Base-by-base conservation (phyloP, 208 protist species). In the Leishmania mexicana region DNA sequence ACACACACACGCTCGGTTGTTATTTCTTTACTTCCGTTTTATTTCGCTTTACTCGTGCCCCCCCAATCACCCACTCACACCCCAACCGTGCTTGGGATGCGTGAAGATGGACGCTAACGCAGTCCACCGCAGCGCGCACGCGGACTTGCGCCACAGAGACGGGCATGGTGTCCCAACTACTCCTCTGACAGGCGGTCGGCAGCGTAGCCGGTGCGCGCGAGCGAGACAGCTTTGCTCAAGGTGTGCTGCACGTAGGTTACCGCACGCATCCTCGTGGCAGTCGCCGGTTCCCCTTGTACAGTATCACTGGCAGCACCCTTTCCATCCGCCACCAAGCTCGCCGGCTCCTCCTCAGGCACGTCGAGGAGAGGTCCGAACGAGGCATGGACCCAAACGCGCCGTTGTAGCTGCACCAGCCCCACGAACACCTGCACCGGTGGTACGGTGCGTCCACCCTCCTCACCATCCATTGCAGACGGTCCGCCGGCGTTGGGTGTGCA, bases 351-450 rank as follows among this genome's bases (percentile, higher is more conserved):
- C 42, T 35, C 58, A 15, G 13, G 3, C 3, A 15, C 21, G 60
- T 35, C 62, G 24, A 67, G 73, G 28, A 85, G 65, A 7, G 58
- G 49, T 13, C 78, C 79, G 19, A 87, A 81, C 35, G 79, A 83
- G 35, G 83, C 38, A 24, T 65, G 80, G 40, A 92, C 75, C 75
- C 83, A 86, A n/a, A 88, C 31, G 13, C 89, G 89, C 35, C 86
- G 75, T 45, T 92, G 89, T 49, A 92, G 75, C 76, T 85, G 86
- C 42, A 86, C 82, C 35, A 92, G 76, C 8, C 86, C 81, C 2
- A 92, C 67, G 28, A 79, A 80, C 57, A 91, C 67, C 17, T 84
- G 75, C 31, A 83, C 79, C 31, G 76, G 71, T 5, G 78, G 42
- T 38, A 21, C 21, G 19, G 7, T 6, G 21, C 28, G 24, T 6